A percentile compares a stretch with the other conserved stretches of the same genome.
These are phyloP conservation scores for Alternaria viburni DNA, from an alignment of 2,329 filamentous ascomycete species.

Conservation along the genomic window DNA sequence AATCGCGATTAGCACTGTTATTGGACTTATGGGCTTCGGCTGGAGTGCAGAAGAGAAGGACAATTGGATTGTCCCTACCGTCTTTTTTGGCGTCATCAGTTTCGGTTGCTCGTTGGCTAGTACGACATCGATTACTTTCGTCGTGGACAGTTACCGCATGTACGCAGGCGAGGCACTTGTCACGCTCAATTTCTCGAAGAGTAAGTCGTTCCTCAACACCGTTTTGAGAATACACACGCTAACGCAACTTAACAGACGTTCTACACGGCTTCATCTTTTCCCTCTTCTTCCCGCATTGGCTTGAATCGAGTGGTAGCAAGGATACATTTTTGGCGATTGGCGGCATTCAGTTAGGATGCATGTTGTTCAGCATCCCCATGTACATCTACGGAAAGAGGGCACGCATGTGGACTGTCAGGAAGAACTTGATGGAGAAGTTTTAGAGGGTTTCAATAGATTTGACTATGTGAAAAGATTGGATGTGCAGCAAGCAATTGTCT, in stretches of 20 bases:
- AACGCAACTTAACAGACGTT: slow-evolving; percentile 60
- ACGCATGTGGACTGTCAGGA: slow-evolving; percentile 91
- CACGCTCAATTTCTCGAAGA: slow-evolving; percentile 93
- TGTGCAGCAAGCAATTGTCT: background rate
- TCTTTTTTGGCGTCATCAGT: slow-evolving; percentile 91
- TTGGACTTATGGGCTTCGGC: slow-evolving; percentile 95
- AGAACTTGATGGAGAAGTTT: slow-evolving; percentile 84
- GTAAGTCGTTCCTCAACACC: slow-evolving; percentile 45
- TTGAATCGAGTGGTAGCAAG: slow-evolving; percentile 75
- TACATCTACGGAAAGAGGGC: slow-evolving; percentile 91
- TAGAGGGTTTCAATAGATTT: slow-evolving; percentile 29
- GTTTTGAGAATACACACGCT: background rate
- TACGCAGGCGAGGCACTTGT: slow-evolving; percentile 95
- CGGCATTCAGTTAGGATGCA: slow-evolving; percentile 78
- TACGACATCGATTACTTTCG: slow-evolving; percentile 92
- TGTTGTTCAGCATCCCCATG: slow-evolving; percentile 83
- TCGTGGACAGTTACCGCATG: slow-evolving; percentile 89
- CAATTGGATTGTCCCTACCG: slow-evolving; percentile 86
- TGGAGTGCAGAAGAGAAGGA: slow-evolving; percentile 82
- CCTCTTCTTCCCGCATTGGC: slow-evolving; percentile 74
- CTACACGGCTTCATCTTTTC: slow-evolving; percentile 89
- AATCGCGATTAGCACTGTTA: slow-evolving; percentile 76
- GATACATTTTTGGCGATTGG: slow-evolving; percentile 83
- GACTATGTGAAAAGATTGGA: background rate
- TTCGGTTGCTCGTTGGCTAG: slow-evolving; percentile 91